Conservation (phyloP, 306 rosid species). For the Castanea crenata region DNA sequence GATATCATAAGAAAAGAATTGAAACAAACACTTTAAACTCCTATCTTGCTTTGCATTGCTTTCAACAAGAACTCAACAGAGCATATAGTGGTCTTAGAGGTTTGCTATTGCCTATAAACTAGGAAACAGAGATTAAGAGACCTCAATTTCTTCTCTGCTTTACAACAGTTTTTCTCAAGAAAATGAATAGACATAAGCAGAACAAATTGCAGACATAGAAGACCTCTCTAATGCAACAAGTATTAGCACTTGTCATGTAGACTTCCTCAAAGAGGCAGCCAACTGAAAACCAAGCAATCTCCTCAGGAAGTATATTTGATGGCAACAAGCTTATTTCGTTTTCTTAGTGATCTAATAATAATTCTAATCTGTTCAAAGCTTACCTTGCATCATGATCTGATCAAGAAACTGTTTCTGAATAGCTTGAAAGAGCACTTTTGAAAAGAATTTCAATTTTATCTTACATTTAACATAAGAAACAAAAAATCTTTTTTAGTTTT, state of each 20-base stretch:
- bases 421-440: neutral
- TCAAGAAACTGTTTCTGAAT: neutral
- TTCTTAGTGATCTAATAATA: neutral
- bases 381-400: neutral
- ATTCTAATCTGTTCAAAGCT: neutral
- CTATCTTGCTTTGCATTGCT: neutral
- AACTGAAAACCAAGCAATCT: neutral
- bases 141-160: slow-evolving; percentile 1
- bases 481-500: neutral
- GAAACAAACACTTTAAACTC: neutral
- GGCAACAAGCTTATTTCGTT: neutral
- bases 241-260: neutral
- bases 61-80: neutral
- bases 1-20: neutral
- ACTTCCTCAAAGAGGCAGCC: neutral
- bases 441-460: neutral
- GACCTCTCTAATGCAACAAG: neutral
- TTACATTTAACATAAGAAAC: neutral
- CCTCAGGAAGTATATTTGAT: neutral
- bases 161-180: neutral
- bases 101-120: neutral
- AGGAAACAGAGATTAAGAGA: neutral
- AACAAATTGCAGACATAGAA: neutral
- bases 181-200: slow-evolving; percentile 1
- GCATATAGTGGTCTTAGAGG: neutral